These are phyloP conservation scores for Nannochloropsis oceanica DNA, from an alignment of 108 stramenopile species.

Conservation along the genomic window DNA sequence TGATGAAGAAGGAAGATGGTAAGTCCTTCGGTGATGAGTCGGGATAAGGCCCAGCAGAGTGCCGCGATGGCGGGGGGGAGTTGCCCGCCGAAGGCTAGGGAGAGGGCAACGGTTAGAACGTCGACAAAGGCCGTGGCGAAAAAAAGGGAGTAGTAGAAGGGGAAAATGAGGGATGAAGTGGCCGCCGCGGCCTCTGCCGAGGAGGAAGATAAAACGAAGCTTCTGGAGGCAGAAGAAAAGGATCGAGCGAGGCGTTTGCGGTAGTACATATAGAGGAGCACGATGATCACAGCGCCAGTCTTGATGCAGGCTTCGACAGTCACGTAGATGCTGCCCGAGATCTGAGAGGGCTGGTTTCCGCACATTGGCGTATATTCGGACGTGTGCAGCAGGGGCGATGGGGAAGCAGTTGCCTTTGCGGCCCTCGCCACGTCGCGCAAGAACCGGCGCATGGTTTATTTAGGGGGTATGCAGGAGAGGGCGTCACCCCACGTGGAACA, in stretches of 20 bases:
- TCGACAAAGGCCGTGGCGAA: neutral
- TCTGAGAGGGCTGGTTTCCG: neutral
- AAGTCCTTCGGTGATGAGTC: neutral
- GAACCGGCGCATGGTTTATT: neutral
- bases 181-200: neutral
- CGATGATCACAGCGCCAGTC: neutral
- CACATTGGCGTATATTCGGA: neutral
- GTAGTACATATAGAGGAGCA: neutral
- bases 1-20: neutral
- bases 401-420: too few relatives aligned
- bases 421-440: neutral
- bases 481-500: too few relatives aligned
- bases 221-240: neutral
- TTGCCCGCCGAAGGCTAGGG: neutral
- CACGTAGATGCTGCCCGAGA: neutral
- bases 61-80: neutral
- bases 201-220: neutral
- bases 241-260: neutral
- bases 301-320: neutral
- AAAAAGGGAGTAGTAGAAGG: neutral
- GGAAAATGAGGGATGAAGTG: neutral
- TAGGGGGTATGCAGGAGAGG: too few relatives aligned
- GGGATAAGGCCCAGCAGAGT: neutral
- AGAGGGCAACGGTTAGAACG: neutral
- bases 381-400: too few relatives aligned